Conservation (phyloP, 768 basidiomycete genomes). For the Podaxis sp. region DNA sequence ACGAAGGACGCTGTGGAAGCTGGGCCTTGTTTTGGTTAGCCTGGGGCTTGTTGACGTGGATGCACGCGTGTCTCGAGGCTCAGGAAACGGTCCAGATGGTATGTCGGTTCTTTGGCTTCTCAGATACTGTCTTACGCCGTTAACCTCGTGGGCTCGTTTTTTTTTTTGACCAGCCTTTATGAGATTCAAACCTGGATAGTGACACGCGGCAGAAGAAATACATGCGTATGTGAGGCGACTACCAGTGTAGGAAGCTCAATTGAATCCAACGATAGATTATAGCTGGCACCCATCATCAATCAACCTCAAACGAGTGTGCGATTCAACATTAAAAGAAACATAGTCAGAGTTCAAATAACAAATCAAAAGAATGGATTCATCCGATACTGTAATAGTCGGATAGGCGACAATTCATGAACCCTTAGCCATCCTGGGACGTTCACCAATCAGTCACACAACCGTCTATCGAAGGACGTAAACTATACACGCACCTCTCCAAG, state of each 20-base stretch:
- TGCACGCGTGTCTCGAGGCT: background rate
- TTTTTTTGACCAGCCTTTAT: too few relatives aligned
- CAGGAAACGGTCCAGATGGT: background rate
- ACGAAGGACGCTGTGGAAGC: background rate
- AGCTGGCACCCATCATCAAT: too few relatives aligned
- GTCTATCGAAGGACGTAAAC: background rate
- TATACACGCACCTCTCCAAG: constrained; percentile 5
- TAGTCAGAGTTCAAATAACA: background rate
- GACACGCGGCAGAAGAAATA: too few relatives aligned
- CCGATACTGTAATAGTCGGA: background rate
- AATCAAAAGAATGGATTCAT: background rate
- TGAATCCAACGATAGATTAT: too few relatives aligned
- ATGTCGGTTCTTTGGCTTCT: background rate
- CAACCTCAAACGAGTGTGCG: too few relatives aligned
- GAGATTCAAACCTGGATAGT: too few relatives aligned
- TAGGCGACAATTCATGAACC: background rate
- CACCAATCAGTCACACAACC: background rate
- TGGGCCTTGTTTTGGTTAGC: background rate
- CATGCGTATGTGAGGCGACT: too few relatives aligned
- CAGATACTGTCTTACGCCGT: background rate
- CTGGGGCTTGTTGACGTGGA: background rate
- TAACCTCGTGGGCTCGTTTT: background rate
- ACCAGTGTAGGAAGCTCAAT: too few relatives aligned
- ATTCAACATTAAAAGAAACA: too few relatives aligned
- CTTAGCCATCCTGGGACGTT: background rate